A percentile compares a stretch with the other conserved stretches of the same genome.
Conservation (phyloP, 768 basidiomycete species). For the Boletus tomentosulus region DNA sequence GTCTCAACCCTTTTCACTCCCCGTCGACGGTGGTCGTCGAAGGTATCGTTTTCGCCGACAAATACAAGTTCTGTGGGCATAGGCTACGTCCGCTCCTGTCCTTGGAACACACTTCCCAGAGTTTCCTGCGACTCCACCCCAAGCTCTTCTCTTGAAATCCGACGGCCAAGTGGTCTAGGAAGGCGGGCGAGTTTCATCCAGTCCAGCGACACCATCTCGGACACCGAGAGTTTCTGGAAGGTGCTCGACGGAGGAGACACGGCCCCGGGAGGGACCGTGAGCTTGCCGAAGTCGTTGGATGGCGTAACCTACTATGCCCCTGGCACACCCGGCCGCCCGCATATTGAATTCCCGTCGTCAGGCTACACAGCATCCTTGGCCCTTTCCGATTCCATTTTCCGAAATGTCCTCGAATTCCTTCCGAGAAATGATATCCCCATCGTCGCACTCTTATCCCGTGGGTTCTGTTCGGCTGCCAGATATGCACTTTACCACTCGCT, state of each 20-base stretch:
- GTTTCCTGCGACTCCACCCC: slow-evolving; percentile 20
- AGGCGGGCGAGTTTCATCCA: slow-evolving; percentile 27
- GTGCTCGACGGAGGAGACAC: background rate
- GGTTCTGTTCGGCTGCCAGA: slow-evolving; percentile 20
- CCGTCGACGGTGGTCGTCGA: slow-evolving; percentile 21
- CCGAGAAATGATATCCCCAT: slow-evolving; percentile 12
- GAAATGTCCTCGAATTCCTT: slow-evolving; percentile 20
- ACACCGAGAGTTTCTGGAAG: slow-evolving; percentile 5
- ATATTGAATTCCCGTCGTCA: background rate
- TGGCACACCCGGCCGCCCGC: background rate
- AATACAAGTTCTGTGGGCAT: slow-evolving; percentile 9
- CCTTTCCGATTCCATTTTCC: slow-evolving; percentile 20
- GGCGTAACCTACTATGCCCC: slow-evolving; percentile 8
- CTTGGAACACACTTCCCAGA: slow-evolving; percentile 15
- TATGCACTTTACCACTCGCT: slow-evolving; percentile 21
- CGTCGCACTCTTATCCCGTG: slow-evolving; percentile 23
- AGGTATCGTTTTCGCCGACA: slow-evolving; percentile 7
- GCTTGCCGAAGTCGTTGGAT: slow-evolving; percentile 19
- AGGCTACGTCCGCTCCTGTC: slow-evolving; percentile 14
- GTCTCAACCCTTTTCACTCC: slow-evolving; percentile 25
- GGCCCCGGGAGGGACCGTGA: slow-evolving; percentile 7
- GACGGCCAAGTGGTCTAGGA: slow-evolving; percentile 30
- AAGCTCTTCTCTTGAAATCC: slow-evolving; percentile 29
- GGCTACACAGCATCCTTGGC: background rate
- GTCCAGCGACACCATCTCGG: slow-evolving; percentile 11